Evolutionary conservation across 1,284 basidiomycete genomes (phyloP), one percentile per base, ranked within the genome.

Genomic region (Cutaneotrichosporon spelunceum): DNA sequence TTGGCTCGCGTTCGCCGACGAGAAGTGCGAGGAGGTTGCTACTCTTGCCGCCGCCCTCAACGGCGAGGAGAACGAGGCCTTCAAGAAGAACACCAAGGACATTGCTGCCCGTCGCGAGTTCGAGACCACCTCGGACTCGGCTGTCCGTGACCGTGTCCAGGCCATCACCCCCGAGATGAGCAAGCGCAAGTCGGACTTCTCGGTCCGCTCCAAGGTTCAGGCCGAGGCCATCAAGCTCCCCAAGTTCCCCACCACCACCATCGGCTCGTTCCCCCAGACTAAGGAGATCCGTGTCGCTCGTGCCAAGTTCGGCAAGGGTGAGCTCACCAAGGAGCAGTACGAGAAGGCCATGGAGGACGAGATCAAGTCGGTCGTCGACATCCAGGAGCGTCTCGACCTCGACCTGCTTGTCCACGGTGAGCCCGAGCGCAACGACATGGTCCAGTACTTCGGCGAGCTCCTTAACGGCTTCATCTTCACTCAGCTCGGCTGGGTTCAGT

Each of bases 391-490:
- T 78, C 86, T 94, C 70, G 94, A 90, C 73, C 88, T 99, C 70
- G 96, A 99, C 82, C 87, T 99, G 66, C 86, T 99, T 73, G 96
- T 99, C 70, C 96, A 99, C 83, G 96, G 96, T 77, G 96, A 99
- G 83, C 91, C 96, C 61, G 94, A 98, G 84, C 88, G 94, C 76
- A 97, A 97, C 81, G 94, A 98, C 85, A 97, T 97, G 94, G 92
- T 97, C 65, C 93, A 97, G 83, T 99, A 99, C 88, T 99, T 99
- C 74, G 96, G 96, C 76, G 96, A 99, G 83, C 91, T 88, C 76
- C 85, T 99, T 72, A 84, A 87, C 66, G 96, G 96, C 71, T 98
- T 99, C 79, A 92, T 91, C 81, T 78, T 78, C 74, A 78, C 76
- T 59, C 92, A 98, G 83, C 94, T 97, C 74, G 96, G 87, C 62